Percentiles rank a stretch among this genome's conserved stretches.
These are phyloP conservation scores for Aurinia saxatilis DNA, from an alignment of 345 rosid species.

Conservation along the genomic window DNA sequence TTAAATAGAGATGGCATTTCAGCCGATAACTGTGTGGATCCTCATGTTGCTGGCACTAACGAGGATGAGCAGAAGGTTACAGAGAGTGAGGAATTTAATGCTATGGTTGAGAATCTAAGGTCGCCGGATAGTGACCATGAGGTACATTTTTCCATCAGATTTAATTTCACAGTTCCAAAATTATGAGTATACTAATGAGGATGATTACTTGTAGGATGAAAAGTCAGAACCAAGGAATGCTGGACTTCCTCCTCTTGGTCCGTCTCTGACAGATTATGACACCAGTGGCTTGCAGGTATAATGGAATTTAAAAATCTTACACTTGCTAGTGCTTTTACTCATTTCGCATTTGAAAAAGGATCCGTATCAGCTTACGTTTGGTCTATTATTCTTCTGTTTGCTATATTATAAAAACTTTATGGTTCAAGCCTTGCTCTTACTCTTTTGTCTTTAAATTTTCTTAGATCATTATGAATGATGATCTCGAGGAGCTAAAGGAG, in stretches of 20 bases:
- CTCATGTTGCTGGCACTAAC: conserved; percentile 30
- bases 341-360: too few species aligned
- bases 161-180: conserved; percentile 8
- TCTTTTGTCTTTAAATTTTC: neutral
- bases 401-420: neutral
- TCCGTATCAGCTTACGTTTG: too few species aligned
- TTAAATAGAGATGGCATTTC: conserved; percentile 34
- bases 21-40: conserved; percentile 27
- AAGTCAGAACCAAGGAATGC: conserved; percentile 39
- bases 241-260: conserved; percentile 49
- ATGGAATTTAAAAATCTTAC: too few species aligned
- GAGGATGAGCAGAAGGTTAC: conserved; percentile 37
- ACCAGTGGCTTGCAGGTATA: conserved; percentile 68
- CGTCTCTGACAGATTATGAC: conserved; percentile 63
- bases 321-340: too few species aligned
- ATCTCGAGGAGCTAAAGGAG: conserved; percentile 79
- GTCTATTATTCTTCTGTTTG: neutral
- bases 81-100: conserved; percentile 62
- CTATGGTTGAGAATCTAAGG: conserved; percentile 54
- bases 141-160: conserved; percentile 17
- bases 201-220: conserved; percentile 46
- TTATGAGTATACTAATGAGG: conserved; percentile 9
- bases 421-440: neutral
- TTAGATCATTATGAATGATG: conserved; percentile 65
- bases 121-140: conserved; percentile 39